Base-by-base conservation (phyloP, 805 yeast species). In the Yarrowia osloensis region DNA sequence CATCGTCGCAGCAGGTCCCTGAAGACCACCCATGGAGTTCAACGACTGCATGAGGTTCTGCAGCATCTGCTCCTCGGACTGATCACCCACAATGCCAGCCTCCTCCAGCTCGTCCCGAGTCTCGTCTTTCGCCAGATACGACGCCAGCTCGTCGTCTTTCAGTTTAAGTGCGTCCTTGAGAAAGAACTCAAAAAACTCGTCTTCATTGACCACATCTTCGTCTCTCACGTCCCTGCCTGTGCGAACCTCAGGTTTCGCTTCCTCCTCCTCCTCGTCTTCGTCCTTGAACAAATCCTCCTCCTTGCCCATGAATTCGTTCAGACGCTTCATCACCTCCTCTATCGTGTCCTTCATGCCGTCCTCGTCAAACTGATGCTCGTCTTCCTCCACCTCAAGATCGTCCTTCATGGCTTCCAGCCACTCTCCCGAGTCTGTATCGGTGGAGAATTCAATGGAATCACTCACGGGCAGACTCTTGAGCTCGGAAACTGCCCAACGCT, bases 181-280 rank as follows among this genome's bases (percentile, higher is more conserved):
- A 72, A 86, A 85, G 71, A 80, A 87, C 72, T 88, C 91, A 70
- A 87, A 85, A 72, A 88, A 88, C 71, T 88, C 91, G 72, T 87
- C 91, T 70, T 86, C 90, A 71, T 85, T 86, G 9, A 87, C 84
- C 65, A 79, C 83, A 19, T 80, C 73, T 12, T 67, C 71, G 11
- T 54, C 70, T 3, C 67, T 62, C 5, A 70, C 73, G 3, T 67
- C 70, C 15, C 37, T 54, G 3, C 61, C 44, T 1, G 61, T 35
- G 7, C 42, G 15, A 12, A 31, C 55, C 39, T 29, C 39, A 9
- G 19, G 6, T 4, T n/a, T 35, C 12, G n/a, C 26, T 37, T 70
- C 73, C 11, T 72, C 74, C 1, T 69, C 73, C 11, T 68, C 72
- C 13, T 68, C 69, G 12, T 71, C 73, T 28, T 68, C 67, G 15